Base-by-base conservation (phyloP, 2,329 filamentous ascomycete genomes). In the Fusarium keratoplasticum region DNA sequence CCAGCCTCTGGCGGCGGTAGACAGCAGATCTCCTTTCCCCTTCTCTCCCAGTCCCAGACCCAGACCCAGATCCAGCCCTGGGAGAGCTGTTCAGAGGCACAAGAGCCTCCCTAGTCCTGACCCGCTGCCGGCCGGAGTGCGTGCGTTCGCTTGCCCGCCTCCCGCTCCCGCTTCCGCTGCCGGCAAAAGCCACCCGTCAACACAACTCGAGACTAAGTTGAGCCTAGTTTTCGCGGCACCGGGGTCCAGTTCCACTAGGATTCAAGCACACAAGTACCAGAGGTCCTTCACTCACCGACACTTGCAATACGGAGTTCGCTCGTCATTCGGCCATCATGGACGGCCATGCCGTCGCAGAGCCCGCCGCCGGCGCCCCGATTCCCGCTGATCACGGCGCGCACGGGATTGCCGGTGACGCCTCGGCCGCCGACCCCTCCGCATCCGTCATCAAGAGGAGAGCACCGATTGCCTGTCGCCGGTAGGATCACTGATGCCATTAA, bases 381-480 rank as follows among this genome's bases (percentile, higher is more conserved):
- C n/a, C 47, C 47, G 57, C 25, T 61, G 25, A 38, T 31, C 20
- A 54, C 35, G 31, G 27, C 55, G 25, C 42, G 35, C 29, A 35
- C 36, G 27, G 40, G 31, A 25, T 47, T 66, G 44, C n/a, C 38
- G 36, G 44, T 27, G 35, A 36, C 54, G 55, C 38, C 60, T 22
- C 47, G 40, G 35, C 69, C 22, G 65, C 62, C 60, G 50, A 69
- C 40, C 61, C 54, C 38, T 61, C 79, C 35, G 61, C 14, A 62
- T 55, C 77, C 6, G 71, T 66, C 52, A 84, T 87, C 77, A 88
- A 87, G 78, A 85, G 87, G 60, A 83, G 86, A 78, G 85, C 87
- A 42, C 83, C 86, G 29, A 87, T 89, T 75, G 87, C 87, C 66
- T 89, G 87, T 76, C 83, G 86, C 80, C 86, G 87, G 87, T 88